Conservation (phyloP, 108 stramenopile genomes). For the Stephanodiscus minutulus region DNA sequence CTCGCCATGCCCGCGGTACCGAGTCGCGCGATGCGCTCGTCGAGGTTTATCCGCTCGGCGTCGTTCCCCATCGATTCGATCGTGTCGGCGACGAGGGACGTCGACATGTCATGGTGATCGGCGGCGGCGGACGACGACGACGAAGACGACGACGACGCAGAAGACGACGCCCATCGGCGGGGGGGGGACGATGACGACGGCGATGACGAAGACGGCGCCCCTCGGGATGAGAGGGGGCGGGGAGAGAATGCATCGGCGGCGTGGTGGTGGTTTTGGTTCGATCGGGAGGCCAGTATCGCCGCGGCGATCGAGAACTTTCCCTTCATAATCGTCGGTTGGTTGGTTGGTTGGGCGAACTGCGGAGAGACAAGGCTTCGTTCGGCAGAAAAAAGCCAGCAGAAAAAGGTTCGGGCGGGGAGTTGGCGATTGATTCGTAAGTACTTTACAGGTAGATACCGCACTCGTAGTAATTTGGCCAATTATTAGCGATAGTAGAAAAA, state of each 20-base stretch:
- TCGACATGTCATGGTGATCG: conserved; percentile 22
- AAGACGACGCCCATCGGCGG: conserved; percentile 27
- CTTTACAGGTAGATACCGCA: too few relatives aligned
- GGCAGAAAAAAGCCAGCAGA: too few relatives aligned
- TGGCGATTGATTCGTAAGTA: too few relatives aligned
- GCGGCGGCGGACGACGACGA: background rate
- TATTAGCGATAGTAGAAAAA: too few relatives aligned
- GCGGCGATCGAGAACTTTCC: conserved; percentile 16
- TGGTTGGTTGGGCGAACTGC: too few relatives aligned
- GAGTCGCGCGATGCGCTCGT: conserved; percentile 50
- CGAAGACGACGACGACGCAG: conserved; percentile 14
- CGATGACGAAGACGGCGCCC: background rate
- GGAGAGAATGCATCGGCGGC: conserved; percentile 28
- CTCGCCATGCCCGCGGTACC: conserved; percentile 69
- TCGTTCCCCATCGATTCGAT: conserved; percentile 65
- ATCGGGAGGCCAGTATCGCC: conserved; percentile 25
- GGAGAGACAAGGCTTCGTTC: too few relatives aligned
- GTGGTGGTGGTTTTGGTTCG: background rate
- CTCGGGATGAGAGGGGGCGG: background rate
- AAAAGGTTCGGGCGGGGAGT: too few relatives aligned
- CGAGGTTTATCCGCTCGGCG: conserved; percentile 70
- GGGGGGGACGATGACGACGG: conserved; percentile 5
- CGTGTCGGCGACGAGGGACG: conserved; percentile 71
- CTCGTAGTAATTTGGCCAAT: too few relatives aligned
- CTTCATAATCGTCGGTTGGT: background rate